A percentile compares a stretch with the other conserved stretches of the same genome.
These are phyloP conservation scores for Ulota crispa DNA, from an alignment of 225 moss, liverwort and hornwort species.

Conservation along the genomic window DNA sequence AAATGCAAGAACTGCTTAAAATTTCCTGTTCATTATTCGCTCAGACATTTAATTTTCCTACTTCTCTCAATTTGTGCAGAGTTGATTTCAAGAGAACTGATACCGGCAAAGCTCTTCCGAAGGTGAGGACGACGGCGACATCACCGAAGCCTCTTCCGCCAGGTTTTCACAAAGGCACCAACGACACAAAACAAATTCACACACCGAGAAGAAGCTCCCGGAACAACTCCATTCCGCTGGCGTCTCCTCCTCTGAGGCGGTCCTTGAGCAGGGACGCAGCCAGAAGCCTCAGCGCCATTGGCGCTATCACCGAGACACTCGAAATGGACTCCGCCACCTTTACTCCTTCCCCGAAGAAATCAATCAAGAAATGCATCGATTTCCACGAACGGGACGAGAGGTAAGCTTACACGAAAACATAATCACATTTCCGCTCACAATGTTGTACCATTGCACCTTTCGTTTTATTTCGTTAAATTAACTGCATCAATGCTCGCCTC, in stretches of 20 bases:
- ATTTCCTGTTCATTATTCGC: not conserved
- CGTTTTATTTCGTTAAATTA: not conserved
- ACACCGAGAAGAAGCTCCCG: constrained; percentile 27
- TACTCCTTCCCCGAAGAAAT: constrained; percentile 24
- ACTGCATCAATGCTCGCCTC: not conserved
- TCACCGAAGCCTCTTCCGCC: constrained; percentile 41
- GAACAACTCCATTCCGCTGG: constrained; percentile 19
- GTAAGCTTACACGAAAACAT: constrained; percentile 13
- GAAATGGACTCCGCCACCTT: constrained; percentile 17
- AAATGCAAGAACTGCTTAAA: not conserved
- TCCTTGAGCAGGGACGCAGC: constrained; percentile 35
- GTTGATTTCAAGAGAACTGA: not conserved
- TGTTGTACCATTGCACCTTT: not conserved
- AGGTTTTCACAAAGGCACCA: constrained; percentile 62
- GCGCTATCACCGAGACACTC: constrained; percentile 8
- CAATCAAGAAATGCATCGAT: constrained; percentile 30
- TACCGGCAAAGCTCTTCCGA: constrained; percentile 19
- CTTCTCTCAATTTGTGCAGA: constrained; percentile 21
- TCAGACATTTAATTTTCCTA: not conserved
- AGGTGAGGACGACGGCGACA: constrained; percentile 20
- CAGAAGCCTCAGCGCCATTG: constrained; percentile 15
- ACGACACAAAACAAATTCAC: constrained; percentile 53
- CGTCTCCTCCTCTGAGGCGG: constrained; percentile 41
- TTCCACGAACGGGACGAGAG: constrained; percentile 49
- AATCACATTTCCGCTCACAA: not conserved